Conservation (phyloP, 352 stramenopile genomes). For the Phytophthora melonis region DNA sequence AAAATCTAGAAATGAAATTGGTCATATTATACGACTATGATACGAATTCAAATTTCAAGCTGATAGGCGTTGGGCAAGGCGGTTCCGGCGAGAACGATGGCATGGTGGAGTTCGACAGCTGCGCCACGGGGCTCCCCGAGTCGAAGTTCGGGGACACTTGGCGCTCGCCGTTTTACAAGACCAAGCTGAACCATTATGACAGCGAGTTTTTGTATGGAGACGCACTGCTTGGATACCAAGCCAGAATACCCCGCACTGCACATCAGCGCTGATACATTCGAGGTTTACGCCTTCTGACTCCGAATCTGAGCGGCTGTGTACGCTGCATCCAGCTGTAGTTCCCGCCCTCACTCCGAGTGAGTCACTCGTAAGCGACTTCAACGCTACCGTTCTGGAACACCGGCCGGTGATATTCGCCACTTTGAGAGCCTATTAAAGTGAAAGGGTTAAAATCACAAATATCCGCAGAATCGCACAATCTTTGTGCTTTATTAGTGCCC, state of each 20-base stretch:
- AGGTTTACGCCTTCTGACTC: slow-evolving; percentile 29
- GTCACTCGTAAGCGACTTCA: no score
- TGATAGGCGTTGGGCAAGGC: slow-evolving; percentile 12
- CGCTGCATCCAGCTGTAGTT: slow-evolving; percentile 23
- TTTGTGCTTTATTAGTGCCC: no score
- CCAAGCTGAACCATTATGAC: slow-evolving; percentile 64
- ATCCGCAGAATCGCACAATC: no score
- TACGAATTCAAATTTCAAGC: neutral
- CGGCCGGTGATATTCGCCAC: no score
- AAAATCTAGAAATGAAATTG: neutral
- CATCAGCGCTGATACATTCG: slow-evolving; percentile 40
- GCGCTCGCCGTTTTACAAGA: slow-evolving; percentile 51
- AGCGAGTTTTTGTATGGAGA: slow-evolving; percentile 60
- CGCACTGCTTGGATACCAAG: slow-evolving; percentile 32
- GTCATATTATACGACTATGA: neutral
- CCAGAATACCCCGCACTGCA: slow-evolving; percentile 35
- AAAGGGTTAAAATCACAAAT: no score
- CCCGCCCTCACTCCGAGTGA: no score
- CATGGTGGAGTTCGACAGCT: slow-evolving; percentile 61
- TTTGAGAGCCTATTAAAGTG: no score
- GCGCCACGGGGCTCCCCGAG: slow-evolving; percentile 24
- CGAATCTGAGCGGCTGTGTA: slow-evolving; percentile 39
- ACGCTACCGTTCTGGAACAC: no score
- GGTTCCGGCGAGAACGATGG: slow-evolving; percentile 39
- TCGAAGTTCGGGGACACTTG: slow-evolving; percentile 49